Evolutionary conservation across 2,329 filamentous ascomycete genomes (phyloP), one percentile per base, ranked within the genome.

Genomic region (Mycosphaerella sp.): DNA sequence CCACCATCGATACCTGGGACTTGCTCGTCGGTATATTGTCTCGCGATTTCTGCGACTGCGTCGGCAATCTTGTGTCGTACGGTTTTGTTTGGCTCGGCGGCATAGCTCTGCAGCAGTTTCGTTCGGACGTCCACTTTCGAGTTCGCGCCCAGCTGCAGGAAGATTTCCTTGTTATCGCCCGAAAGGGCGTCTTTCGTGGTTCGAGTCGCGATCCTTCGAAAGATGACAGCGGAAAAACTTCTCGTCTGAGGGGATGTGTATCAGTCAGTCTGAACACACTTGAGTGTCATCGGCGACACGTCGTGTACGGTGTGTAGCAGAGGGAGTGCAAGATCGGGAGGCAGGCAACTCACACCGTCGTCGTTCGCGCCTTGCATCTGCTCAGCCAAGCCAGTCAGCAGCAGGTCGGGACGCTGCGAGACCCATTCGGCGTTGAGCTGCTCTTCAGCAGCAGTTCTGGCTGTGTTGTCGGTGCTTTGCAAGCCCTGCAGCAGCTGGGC

Each of bases 21-120:
- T 23, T 64, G 44, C 54, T 87, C 89, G 66, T 97, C 93, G 43
- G 88, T 87, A 73, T 96, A 96, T 75, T 98, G 90, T 66, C 93
- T 84, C 43, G 92, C 93, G 57, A 98, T 80, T 73, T 98, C 93
- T 23, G 93, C 93, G 58, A 97, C 87, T n/a, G 92, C 90, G 73
- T 98, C 93, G 64, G 91, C 93, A 69, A 97, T 87, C 74, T 98
- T 98, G 76, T 95, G 93, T 66, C 93, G 81, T 45, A 95, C 87
- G 39, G 81, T 77, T 58, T 84, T 80, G 58, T 87, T 81, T 21
- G 81, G 76, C 74, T 97, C 93, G 58, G 77, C 78, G 54, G 82
- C 82, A 50, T 96, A 78, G 49, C 83, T 84, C 66, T 91, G 81
- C 41, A 97, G 80, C 55, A 97, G 77, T 72, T 92, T 95, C 66